Percentiles rank a stretch among this genome's conserved stretches.
Evolutionary conservation across 192 early-diverging fungal species (phyloP).

Genomic region (Pilaira anomala): DNA sequence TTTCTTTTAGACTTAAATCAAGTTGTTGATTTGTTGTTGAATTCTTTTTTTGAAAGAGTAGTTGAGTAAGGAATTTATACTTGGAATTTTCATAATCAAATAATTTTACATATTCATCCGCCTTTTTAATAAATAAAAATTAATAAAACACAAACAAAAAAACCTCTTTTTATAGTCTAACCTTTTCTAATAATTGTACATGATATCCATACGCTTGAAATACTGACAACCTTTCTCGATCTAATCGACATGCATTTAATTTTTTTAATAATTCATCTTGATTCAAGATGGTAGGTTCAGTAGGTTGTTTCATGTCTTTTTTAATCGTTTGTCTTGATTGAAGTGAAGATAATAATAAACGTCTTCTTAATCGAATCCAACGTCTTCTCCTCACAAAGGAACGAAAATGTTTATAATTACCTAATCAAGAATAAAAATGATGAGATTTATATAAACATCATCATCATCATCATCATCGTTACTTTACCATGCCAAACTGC

Average conservation of each 20-base stretch:
- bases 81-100: constrained; percentile 13
- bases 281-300: not conserved
- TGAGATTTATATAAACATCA: not conserved
- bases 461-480: no score
- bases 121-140: not conserved
- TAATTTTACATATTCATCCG: not conserved
- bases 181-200: not conserved
- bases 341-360: not conserved
- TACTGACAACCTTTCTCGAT: not conserved
- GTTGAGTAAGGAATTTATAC: not conserved
- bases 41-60: not conserved
- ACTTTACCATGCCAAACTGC: constrained; percentile 51
- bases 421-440: constrained; percentile 7
- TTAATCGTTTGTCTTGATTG: not conserved
- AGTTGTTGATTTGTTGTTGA: not conserved
- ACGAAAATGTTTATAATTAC: constrained; percentile 35
- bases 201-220: not conserved
- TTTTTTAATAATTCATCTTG: not conserved
- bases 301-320: no score
- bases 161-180: not conserved
- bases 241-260: constrained; percentile 2
- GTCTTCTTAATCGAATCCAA: constrained; percentile 12
- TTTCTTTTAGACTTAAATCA: not conserved
- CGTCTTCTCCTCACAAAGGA: constrained; percentile 15
- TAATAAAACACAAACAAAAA: not conserved